Conservation (phyloP, 208 protist species). For the Vickermania ingenoplastis region DNA sequence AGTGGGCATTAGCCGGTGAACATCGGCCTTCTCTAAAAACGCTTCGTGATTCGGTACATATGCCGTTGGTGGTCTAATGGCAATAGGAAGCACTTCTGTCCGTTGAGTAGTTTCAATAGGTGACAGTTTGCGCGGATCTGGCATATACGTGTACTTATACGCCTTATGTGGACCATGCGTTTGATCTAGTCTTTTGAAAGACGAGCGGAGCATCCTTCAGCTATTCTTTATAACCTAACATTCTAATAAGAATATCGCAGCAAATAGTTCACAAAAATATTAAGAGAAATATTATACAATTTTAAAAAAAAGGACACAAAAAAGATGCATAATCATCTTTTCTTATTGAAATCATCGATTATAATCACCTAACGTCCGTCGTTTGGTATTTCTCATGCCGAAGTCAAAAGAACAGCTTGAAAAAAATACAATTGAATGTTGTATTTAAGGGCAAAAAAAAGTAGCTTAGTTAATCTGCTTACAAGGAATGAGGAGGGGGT, state of each 20-base stretch:
- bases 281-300: neutral
- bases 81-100: slow-evolving; percentile 69
- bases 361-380: no score
- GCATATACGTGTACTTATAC: slow-evolving; percentile 91
- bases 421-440: no score
- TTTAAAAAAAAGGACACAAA: neutral
- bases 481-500: no score
- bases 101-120: slow-evolving; percentile 79
- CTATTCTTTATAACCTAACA: neutral
- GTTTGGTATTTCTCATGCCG: no score
- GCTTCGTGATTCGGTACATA: slow-evolving; percentile 85
- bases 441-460: slow-evolving; percentile 1
- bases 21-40: slow-evolving; percentile 81
- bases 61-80: slow-evolving; percentile 74
- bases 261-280: neutral
- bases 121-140: slow-evolving; percentile 83
- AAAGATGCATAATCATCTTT: no score
- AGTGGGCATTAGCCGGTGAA: slow-evolving; percentile 69
- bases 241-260: no score
- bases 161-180: slow-evolving; percentile 81
- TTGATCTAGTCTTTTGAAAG: slow-evolving; percentile 38
- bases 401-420: no score
- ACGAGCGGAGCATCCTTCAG: slow-evolving; percentile 7
- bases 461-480: slow-evolving; percentile 1
- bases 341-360: no score